A percentile compares a stretch with the other conserved stretches of the same genome.
Evolutionary conservation across 2,329 filamentous ascomycete species (phyloP).

Genomic region (Fusarium sp.): DNA sequence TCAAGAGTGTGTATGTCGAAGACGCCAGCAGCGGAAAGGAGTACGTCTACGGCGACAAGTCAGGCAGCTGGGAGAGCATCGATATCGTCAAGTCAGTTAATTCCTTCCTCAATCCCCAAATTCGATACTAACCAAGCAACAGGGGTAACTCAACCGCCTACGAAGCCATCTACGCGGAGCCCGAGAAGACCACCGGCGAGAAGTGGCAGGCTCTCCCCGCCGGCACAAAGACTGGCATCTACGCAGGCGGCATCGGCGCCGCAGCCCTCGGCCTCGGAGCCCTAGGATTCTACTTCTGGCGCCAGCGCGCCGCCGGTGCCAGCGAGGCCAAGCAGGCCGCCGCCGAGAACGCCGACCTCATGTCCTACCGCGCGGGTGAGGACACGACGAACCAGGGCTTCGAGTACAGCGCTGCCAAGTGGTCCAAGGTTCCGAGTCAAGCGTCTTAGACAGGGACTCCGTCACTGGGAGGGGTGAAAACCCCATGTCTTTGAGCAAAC

Average conservation of each 20-base stretch:
- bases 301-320: conserved; percentile 66
- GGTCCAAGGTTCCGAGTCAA: conserved; percentile 23
- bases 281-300: conserved; percentile 67
- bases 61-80: conserved; percentile 75
- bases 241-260: conserved; percentile 60
- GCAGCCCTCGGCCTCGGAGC: conserved; percentile 59
- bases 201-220: conserved; percentile 68
- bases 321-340: conserved; percentile 64
- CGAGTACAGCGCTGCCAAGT: conserved; percentile 46
- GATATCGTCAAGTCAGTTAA: conserved; percentile 64
- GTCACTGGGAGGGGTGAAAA: not conserved
- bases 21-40: conserved; percentile 73
- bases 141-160: conserved; percentile 71
- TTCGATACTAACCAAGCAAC: conserved; percentile 1
- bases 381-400: conserved; percentile 46
- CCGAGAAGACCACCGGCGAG: conserved; percentile 61
- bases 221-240: conserved; percentile 66
- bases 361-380: conserved; percentile 59
- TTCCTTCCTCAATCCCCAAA: accelerated
- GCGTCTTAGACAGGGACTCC: conserved; percentile 15
- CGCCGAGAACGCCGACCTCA: conserved; percentile 65
- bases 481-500: not conserved
- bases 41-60: conserved; percentile 74
- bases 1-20: conserved; percentile 70
- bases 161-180: conserved; percentile 57